Evolutionary conservation across 768 basidiomycete genomes (phyloP).

Genomic region (Boletus tomentosulus): DNA sequence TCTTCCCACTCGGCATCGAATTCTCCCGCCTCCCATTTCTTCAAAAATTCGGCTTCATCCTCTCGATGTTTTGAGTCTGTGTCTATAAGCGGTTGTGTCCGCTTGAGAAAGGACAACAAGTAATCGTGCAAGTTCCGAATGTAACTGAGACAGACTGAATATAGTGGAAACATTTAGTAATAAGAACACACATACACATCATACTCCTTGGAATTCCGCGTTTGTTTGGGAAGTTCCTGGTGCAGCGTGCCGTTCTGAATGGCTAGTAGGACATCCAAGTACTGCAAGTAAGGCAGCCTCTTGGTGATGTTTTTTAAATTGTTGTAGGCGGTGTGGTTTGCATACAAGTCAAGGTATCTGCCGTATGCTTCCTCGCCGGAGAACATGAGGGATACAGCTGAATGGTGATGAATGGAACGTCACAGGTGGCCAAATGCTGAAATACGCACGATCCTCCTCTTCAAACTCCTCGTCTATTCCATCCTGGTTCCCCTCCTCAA

Average conservation of each 20-base stretch:
- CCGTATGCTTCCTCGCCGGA: slow-evolving; percentile 96
- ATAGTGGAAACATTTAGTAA: slow-evolving; percentile 4
- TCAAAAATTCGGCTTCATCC: slow-evolving; percentile 66
- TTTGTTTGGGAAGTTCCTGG: slow-evolving; percentile 63
- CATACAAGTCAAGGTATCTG: slow-evolving; percentile 90
- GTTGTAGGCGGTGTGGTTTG: slow-evolving; percentile 81
- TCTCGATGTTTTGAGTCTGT: slow-evolving; percentile 62
- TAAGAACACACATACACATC: slow-evolving; percentile 54
- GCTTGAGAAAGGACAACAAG: slow-evolving; percentile 79
- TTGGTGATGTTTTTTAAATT: slow-evolving; percentile 85
- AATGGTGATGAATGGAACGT: slow-evolving; percentile 8
- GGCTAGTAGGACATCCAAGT: slow-evolving; percentile 79
- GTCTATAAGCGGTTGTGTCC: slow-evolving; percentile 80
- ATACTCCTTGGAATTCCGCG: slow-evolving; percentile 68
- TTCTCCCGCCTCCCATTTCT: slow-evolving; percentile 75
- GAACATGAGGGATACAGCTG: slow-evolving; percentile 81
- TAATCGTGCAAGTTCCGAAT: slow-evolving; percentile 79
- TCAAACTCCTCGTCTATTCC: slow-evolving; percentile 64
- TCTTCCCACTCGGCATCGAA: slow-evolving; percentile 71
- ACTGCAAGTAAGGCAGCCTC: slow-evolving; percentile 87
- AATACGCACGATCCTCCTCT: slow-evolving; percentile 79
- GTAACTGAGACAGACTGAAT: slow-evolving; percentile 50
- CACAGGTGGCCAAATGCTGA: background rate
- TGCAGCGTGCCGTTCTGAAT: slow-evolving; percentile 61
- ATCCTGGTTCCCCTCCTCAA: slow-evolving; percentile 73